Conservation (phyloP, 2,329 filamentous ascomycete genomes). For the Hypoxylon sp. region DNA sequence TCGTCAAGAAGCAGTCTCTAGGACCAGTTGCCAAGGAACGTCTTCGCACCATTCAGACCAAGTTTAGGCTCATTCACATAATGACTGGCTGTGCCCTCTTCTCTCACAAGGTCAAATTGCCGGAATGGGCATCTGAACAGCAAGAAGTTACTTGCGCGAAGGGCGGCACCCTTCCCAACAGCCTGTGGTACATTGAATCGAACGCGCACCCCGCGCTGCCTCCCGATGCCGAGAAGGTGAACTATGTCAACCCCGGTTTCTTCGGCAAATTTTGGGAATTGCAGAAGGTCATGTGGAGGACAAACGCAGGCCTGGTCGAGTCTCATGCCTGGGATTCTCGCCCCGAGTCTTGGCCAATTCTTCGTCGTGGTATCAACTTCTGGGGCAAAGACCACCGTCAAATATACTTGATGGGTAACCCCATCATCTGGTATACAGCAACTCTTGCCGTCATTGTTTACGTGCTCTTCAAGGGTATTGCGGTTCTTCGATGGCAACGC, state of each 20-base stretch:
- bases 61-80: constrained; percentile 93
- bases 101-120: constrained; percentile 99
- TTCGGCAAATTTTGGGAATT: constrained; percentile 98
- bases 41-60: constrained; percentile 93
- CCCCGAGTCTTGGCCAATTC: constrained; percentile 91
- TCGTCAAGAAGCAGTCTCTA: constrained; percentile 89
- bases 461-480: constrained; percentile 86
- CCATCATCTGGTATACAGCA: constrained; percentile 93
- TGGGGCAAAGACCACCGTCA: constrained; percentile 96
- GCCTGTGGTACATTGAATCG: constrained; percentile 94
- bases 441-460: constrained; percentile 84
- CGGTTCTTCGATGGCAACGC: constrained; percentile 93
- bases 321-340: constrained; percentile 99
- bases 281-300: constrained; percentile 98
- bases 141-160: constrained; percentile 98
- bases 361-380: constrained; percentile 97
- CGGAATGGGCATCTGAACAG: constrained; percentile 97
- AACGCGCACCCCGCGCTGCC: constrained; percentile 87
- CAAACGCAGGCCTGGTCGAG: constrained; percentile 95
- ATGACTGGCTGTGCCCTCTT: constrained; percentile 98
- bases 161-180: constrained; percentile 93
- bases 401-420: constrained; percentile 96
- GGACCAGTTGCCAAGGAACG: constrained; percentile 84
- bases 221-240: constrained; percentile 88
- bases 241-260: constrained; percentile 95